Percentiles rank a stretch among this genome's conserved stretches.
Evolutionary conservation across 805 yeast species (phyloP).

Genomic region (Tanozyma kutaoensis): DNA sequence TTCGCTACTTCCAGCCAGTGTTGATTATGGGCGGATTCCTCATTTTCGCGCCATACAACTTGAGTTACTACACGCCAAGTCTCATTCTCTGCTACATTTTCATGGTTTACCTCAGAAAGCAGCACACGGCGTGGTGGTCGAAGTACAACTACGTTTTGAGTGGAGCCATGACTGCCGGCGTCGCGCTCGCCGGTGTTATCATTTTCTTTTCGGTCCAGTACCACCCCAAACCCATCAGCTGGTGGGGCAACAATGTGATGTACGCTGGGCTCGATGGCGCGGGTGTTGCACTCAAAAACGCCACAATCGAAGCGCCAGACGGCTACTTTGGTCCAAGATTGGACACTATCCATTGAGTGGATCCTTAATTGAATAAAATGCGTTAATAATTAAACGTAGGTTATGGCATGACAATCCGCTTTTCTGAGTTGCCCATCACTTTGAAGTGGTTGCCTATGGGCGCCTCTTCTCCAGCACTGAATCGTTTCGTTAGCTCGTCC

Average conservation of each 20-base stretch:
- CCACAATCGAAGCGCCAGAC: too few species aligned
- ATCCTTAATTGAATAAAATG: too few species aligned
- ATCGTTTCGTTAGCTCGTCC: too few species aligned
- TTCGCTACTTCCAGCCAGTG: conserved; percentile 15
- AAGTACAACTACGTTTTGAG: conserved; percentile 21
- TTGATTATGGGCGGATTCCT: conserved; percentile 19
- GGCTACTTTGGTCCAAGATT: too few species aligned
- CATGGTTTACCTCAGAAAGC: conserved; percentile 15
- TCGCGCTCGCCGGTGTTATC: conserved; percentile 20
- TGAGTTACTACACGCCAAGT: conserved; percentile 16
- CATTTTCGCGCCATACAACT: conserved; percentile 19
- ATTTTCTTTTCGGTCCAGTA: conserved; percentile 25
- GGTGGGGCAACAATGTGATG: conserved; percentile 15
- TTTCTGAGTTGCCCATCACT: too few species aligned
- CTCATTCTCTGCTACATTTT: conserved; percentile 12
- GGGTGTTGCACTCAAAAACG: too few species aligned
- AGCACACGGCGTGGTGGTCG: conserved; percentile 19
- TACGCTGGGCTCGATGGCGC: conserved; percentile 19
- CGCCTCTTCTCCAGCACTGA: too few species aligned
- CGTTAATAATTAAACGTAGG: too few species aligned
- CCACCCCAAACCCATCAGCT: conserved; percentile 11
- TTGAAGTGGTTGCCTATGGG: too few species aligned
- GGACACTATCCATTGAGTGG: too few species aligned
- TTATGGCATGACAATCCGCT: too few species aligned
- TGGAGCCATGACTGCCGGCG: conserved; percentile 18